Percentiles rank a stretch among this genome's conserved stretches.
These are phyloP conservation scores for Gardenia jasminoides DNA, from an alignment of 257 asterid genomes.

Conservation along the genomic window DNA sequence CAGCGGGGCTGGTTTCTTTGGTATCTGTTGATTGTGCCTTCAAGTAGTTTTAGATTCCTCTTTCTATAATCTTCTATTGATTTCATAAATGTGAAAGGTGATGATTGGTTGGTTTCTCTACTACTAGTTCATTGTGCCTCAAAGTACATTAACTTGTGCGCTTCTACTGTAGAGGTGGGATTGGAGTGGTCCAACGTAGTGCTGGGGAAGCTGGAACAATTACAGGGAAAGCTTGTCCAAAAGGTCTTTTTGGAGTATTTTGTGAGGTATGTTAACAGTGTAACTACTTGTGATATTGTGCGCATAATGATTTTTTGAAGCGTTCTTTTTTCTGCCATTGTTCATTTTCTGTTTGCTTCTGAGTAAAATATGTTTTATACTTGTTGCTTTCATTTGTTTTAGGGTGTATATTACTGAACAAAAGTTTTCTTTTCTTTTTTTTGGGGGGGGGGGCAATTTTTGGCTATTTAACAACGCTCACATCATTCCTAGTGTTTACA, in stretches of 20 bases:
- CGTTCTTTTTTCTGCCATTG: not conserved
- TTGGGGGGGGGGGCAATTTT: not conserved
- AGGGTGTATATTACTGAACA: not conserved
- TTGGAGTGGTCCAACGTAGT: conserved; percentile 61
- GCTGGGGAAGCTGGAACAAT: conserved; percentile 84
- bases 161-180: conserved; percentile 71
- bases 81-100: not conserved
- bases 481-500: not conserved
- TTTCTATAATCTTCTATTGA: not conserved
- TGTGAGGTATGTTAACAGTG: conserved; percentile 57
- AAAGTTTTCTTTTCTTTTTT: too few species aligned
- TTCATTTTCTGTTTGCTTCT: not conserved
- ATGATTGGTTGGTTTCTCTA: not conserved
- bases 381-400: not conserved
- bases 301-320: not conserved
- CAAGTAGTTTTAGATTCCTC: not conserved
- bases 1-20: not conserved
- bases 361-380: not conserved
- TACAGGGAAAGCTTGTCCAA: conserved; percentile 94
- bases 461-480: not conserved
- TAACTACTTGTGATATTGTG: conserved; percentile 13
- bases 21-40: not conserved
- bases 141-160: conserved; percentile 3
- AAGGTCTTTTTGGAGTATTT: conserved; percentile 87
- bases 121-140: not conserved